Percentiles rank a stretch among this genome's conserved stretches.
Conservation (phyloP, 148 eudicot genomes). For the Cornus florida region DNA sequence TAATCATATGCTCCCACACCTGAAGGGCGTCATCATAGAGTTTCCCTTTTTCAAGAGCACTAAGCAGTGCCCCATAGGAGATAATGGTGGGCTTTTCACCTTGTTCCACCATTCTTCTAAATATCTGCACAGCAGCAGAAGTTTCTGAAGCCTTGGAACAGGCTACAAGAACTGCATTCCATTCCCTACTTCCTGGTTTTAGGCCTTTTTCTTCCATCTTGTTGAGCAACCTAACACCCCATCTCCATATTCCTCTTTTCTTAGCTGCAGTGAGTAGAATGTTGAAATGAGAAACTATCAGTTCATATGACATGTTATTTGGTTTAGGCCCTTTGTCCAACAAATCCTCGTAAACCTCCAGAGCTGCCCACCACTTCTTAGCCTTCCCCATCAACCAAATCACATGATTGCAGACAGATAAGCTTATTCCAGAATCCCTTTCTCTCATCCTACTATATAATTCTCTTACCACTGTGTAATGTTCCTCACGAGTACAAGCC, state of each 20-base stretch:
- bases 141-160: constrained; percentile 97
- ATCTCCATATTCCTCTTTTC: constrained; percentile 84
- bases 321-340: constrained; percentile 89
- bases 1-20: constrained; percentile 91
- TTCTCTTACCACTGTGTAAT: constrained; percentile 69
- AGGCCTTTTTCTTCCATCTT: constrained; percentile 93
- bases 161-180: constrained; percentile 95
- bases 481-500: constrained; percentile 93
- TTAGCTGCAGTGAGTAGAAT: constrained; percentile 69
- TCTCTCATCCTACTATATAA: constrained; percentile 75
- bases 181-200: constrained; percentile 73
- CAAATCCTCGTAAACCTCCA: constrained; percentile 86
- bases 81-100: constrained; percentile 83
- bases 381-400: constrained; percentile 96
- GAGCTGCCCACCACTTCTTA: constrained; percentile 97
- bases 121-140: constrained; percentile 72
- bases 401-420: constrained; percentile 88
- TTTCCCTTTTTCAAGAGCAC: constrained; percentile 91
- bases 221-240: constrained; percentile 79
- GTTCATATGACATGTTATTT: constrained; percentile 73
- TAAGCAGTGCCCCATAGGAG: constrained; percentile 88
- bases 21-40: constrained; percentile 68
- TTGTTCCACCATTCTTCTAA: constrained; percentile 72
- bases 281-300: constrained; percentile 78
- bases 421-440: constrained; percentile 54